Base-by-base conservation (phyloP, 306 rosid species). In the Vigna radiata region DNA sequence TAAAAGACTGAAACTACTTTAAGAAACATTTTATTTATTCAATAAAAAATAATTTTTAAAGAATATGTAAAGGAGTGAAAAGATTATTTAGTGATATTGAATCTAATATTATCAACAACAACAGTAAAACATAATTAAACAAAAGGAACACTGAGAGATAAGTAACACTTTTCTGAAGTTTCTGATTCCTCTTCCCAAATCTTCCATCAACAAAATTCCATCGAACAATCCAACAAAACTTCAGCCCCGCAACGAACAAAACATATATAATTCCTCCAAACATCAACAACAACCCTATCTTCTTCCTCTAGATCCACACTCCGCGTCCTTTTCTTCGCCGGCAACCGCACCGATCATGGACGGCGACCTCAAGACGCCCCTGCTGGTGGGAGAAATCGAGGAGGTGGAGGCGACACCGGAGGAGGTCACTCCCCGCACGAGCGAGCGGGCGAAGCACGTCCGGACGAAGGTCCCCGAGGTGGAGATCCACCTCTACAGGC, bases 401-500 rank as follows among this genome's bases (percentile, higher is more conserved):
- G 88, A 85, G 53, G 17, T 66, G 11, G 63, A 37, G 5, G 9
- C 73, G 1, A 4, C 67, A 14, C 11, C 59, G 7, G 49, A 11
- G 25, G 10, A 5, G 14, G 7, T 18, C 10, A 4, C n/a, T 50
- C 53, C 17, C n/a, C 0, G 0, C 59, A 12, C 4, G 5, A 36
- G 7, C 31, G 69, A 23, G 39, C 56, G 0, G 18, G 65, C 8
- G 16, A 68, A 4, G 60, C 77, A 36, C 3, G 76, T 74, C 10
- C 80, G 58, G 3, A 74, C 76, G 41, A 81, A 75, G 84, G 67
- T 75, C 11, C 84, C 84, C 1, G 81, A 81, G 63, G 81, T 33
- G 18, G 84, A 81, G 84, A 81, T 81, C 68, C 84, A 81, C 44
- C 83, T 95, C 3, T 92, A 73, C 80, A 86, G 92, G 7, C 87